Base-by-base conservation (phyloP, 805 yeast species). In the Saturnispora mendoncae region DNA sequence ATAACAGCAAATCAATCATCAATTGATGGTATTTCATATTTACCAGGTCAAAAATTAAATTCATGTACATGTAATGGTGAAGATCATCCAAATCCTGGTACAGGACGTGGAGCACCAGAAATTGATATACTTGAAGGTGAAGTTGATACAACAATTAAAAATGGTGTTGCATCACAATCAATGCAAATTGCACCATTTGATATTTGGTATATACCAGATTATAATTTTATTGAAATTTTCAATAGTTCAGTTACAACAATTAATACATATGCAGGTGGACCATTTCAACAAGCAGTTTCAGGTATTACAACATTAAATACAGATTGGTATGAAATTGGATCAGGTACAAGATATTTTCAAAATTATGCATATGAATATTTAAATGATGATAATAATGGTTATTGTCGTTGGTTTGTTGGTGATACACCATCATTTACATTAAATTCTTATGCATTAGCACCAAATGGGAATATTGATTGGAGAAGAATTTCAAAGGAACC, bases 91-190 rank as follows among this genome's bases (percentile, higher is more conserved):
- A 87, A 80, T 57, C 72, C 66, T 18, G 97, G 97, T 38, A 61
- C 64, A 1, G 97, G 97, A 12, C 77, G 97, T 61, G 96, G 96
- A 40, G 94, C 95, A 0, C 96, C 96, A 8, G 97, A 87, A 69
- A 85, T 90, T 52, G 97, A 90, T 75, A 77, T 80, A 34, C 59
- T 90, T 39, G 97, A 90, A 72, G 96, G 81, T 48, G 87, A 85
- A 50, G 74, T 77, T 20, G 78, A 76, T 47, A 68, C 80, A 2
- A 66, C 59, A 12, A 42, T 68, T 17, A 46, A 51, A 31, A 56
- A 65, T 48, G 92, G 92, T 51, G 74, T 80, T 33, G 96, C 88
- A 1, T 85, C 97, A 4, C 98, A 90, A 62, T 86, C 97, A 3
- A 62, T 81, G 56, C 97, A 90, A 68, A 65, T 86, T 47, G 97